Conservation (phyloP, 192 early-diverging fungal species). For the Allomyces macrogynus region DNA sequence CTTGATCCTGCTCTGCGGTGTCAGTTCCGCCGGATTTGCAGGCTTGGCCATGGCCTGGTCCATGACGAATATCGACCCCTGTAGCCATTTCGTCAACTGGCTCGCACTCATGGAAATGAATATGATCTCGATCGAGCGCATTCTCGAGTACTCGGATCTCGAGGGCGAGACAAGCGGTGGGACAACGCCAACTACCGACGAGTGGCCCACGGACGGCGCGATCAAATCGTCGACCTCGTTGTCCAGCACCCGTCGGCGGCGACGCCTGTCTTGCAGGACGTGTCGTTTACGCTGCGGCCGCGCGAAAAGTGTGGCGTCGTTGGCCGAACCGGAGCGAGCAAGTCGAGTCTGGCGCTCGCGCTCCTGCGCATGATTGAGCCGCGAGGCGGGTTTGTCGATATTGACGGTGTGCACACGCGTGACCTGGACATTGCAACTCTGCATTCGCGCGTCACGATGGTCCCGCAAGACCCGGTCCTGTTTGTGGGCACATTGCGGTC, state of each 20-base stretch:
- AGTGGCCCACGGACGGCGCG: conserved; percentile 46
- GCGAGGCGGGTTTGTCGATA: conserved; percentile 30
- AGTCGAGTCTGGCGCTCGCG: conserved; percentile 50
- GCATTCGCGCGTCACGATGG: conserved; percentile 56
- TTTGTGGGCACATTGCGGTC: conserved; percentile 64
- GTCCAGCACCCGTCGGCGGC: conserved; percentile 60
- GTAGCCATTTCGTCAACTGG: conserved; percentile 62
- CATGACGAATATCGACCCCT: conserved; percentile 54
- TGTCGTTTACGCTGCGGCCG: conserved; percentile 47
- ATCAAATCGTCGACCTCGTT: conserved; percentile 50
- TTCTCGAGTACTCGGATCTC: conserved; percentile 58
- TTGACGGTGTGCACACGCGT: conserved; percentile 57
- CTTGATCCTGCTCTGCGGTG: conserved; percentile 29
- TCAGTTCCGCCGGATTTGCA: conserved; percentile 64
- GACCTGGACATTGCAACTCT: conserved; percentile 59
- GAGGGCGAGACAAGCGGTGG: conserved; percentile 57
- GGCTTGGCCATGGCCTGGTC: conserved; percentile 72
- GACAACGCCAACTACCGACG: conserved; percentile 20
- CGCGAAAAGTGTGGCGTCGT: conserved; percentile 78
- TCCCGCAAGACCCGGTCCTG: conserved; percentile 78
- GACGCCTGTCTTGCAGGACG: conserved; percentile 48
- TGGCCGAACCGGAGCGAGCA: conserved; percentile 71
- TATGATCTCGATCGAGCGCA: conserved; percentile 72
- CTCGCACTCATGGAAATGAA: conserved; percentile 70
- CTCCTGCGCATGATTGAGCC: conserved; percentile 64